Percentiles rank a stretch among this genome's conserved stretches.
Evolutionary conservation across 2,329 filamentous ascomycete species (phyloP).

Genomic region (Talaromyces sp.): DNA sequence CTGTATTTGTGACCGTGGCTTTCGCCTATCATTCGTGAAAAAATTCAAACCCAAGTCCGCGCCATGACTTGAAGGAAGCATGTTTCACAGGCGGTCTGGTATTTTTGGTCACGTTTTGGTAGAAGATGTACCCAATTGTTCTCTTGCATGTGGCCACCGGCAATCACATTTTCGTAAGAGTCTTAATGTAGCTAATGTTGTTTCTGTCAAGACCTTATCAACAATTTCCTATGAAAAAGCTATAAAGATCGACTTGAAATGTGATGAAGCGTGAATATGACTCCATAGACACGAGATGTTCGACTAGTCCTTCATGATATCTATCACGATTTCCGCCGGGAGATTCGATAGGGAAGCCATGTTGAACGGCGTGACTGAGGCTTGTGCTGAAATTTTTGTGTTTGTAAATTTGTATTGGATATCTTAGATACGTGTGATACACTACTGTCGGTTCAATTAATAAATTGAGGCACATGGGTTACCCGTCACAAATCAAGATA

Average conservation of each 20-base stretch:
- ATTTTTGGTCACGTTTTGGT: not conserved
- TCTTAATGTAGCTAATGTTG: not conserved
- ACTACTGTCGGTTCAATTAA: no score
- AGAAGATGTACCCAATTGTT: not conserved
- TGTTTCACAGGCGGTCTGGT: not conserved
- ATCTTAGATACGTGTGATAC: no score
- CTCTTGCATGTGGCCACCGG: not conserved
- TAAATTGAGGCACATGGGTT: not conserved
- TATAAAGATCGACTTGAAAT: not conserved
- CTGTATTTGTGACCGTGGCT: no score
- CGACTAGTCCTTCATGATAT: not conserved
- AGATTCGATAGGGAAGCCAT: constrained; percentile 7
- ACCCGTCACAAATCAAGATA: not conserved
- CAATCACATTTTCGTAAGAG: not conserved
- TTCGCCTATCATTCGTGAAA: no score
- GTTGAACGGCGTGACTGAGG: no score
- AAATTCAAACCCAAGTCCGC: constrained; percentile 6
- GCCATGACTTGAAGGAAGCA: constrained; percentile 3
- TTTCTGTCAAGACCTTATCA: not conserved
- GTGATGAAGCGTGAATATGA: constrained; percentile 1
- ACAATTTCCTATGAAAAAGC: not conserved
- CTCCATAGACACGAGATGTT: constrained; percentile 6
- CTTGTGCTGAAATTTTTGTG: no score
- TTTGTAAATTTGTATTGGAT: no score
- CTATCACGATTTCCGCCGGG: not conserved